Evolutionary conservation across 805 yeast species (phyloP).

Genomic region (Naumovozyma baii): DNA sequence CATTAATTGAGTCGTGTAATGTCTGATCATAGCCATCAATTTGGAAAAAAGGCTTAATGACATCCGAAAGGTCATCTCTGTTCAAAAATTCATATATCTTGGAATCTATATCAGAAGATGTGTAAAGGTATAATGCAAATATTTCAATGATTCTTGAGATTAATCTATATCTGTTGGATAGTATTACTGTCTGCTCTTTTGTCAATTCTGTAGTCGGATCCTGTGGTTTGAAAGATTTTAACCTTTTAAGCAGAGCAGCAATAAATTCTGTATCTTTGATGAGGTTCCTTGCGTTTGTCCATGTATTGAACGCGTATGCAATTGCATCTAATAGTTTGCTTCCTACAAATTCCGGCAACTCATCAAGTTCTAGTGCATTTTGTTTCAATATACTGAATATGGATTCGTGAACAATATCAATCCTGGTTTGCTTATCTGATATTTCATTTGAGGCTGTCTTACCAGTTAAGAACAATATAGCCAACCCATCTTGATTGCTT

Average conservation of each 20-base stretch:
- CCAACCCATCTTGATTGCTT: constrained; percentile 69
- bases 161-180: constrained; percentile 47
- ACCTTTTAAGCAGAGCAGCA: constrained; percentile 30
- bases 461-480: constrained; percentile 54
- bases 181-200: constrained; percentile 23
- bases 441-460: constrained; percentile 33
- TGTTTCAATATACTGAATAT: constrained; percentile 47
- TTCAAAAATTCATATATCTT: constrained; percentile 37
- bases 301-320: constrained; percentile 63
- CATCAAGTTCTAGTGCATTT: constrained; percentile 42
- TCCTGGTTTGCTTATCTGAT: constrained; percentile 10
- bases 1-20: constrained; percentile 38
- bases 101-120: constrained; percentile 36
- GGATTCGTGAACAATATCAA: constrained; percentile 27
- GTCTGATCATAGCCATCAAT: constrained; percentile 39
- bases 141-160: constrained; percentile 66
- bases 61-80: constrained; percentile 28
- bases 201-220: not conserved
- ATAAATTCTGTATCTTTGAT: constrained; percentile 36
- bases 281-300: constrained; percentile 56
- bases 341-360: constrained; percentile 53
- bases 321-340: constrained; percentile 64
- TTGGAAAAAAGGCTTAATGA: constrained; percentile 32
- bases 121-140: constrained; percentile 60
- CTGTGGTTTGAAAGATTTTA: constrained; percentile 19